These are phyloP conservation scores for Alternaria alternata DNA, from an alignment of 2,329 filamentous ascomycete species.

Conservation along the genomic window DNA sequence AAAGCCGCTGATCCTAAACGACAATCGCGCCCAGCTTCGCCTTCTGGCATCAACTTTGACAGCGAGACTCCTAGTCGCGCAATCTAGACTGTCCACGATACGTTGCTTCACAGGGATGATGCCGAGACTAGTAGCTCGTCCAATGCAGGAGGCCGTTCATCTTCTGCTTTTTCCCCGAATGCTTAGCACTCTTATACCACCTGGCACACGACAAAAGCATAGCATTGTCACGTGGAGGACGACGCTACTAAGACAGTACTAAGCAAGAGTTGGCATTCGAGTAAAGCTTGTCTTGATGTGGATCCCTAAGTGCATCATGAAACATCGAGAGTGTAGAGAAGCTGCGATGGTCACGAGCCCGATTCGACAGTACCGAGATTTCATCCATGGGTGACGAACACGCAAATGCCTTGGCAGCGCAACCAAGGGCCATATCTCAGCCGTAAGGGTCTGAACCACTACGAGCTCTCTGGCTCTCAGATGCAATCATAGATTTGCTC, in stretches of 20 bases:
- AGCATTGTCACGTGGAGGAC: neutral
- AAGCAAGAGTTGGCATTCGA: neutral
- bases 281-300: neutral
- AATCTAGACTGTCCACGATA: constrained; percentile 1
- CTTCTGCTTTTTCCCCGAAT: neutral
- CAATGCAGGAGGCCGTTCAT: neutral
- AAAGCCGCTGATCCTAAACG: neutral
- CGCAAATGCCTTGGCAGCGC: neutral
- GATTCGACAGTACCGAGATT: neutral
- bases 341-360: neutral
- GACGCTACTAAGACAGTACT: too few relatives aligned
- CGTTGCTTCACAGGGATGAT: constrained; percentile 1
- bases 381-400: neutral
- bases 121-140: neutral
- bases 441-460: neutral
- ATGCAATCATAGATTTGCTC: neutral
- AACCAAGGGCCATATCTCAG: neutral
- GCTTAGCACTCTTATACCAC: neutral
- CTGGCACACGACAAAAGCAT: neutral
- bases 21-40: constrained; percentile 4
- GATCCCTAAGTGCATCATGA: neutral
- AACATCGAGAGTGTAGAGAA: neutral
- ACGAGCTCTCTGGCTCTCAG: neutral
- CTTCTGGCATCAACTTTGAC: neutral
- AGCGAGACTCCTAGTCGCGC: neutral